These are phyloP conservation scores for Annona squamosa DNA, from an alignment of 164 flowering plant species.

Conservation along the genomic window DNA sequence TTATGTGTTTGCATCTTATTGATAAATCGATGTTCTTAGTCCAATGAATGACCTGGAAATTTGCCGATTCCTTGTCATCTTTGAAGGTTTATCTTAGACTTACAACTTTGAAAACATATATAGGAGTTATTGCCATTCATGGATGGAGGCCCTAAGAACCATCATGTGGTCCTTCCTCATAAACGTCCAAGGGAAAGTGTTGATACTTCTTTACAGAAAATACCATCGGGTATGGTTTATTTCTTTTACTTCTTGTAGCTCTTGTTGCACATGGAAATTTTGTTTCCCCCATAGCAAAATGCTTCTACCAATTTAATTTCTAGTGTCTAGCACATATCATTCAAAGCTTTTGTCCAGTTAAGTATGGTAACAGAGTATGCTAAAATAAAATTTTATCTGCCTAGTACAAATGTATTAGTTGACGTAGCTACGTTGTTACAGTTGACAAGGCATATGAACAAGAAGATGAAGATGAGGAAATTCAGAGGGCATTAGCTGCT, in stretches of 20 bases:
- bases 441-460: not conserved
- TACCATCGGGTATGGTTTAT: conserved; percentile 31
- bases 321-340: not conserved
- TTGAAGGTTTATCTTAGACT: not conserved
- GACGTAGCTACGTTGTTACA: not conserved
- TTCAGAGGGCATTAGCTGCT: conserved; percentile 47
- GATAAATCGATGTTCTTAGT: not conserved
- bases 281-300: too few relatives aligned
- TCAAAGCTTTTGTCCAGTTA: not conserved
- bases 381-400: not conserved
- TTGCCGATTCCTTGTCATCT: not conserved
- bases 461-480: conserved; percentile 42
- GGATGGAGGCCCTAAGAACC: conserved; percentile 80
- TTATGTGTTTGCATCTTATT: too few relatives aligned
- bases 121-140: conserved; percentile 78
- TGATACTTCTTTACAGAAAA: conserved; percentile 29
- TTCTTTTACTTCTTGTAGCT: not conserved
- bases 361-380: not conserved
- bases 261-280: too few relatives aligned
- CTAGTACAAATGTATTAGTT: not conserved
- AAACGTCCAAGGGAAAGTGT: conserved; percentile 83
- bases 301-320: not conserved
- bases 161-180: conserved; percentile 57
- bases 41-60: not conserved
- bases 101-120: not conserved